Percentiles rank a stretch among this genome's conserved stretches.
Conservation (phyloP, 805 yeast genomes). For the Brettanomyces sp. region DNA sequence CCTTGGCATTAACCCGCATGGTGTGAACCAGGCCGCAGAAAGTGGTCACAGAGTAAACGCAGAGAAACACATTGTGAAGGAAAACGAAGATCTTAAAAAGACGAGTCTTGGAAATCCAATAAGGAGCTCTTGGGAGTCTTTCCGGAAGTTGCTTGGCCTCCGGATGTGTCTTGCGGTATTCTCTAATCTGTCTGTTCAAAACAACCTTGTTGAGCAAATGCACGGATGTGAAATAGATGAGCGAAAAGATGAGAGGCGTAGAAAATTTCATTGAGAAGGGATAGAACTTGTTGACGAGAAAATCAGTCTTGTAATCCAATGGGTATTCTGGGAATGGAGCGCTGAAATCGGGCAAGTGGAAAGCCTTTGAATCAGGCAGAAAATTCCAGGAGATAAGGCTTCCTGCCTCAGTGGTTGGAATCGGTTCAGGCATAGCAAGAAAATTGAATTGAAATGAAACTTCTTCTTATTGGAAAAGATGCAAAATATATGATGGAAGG, state of each 20-base stretch:
- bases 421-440: background rate
- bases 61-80: slow-evolving; percentile 50
- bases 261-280: slow-evolving; percentile 35
- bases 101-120: slow-evolving; percentile 32
- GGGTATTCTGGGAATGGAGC: slow-evolving; percentile 22
- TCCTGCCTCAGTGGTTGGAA: slow-evolving; percentile 1
- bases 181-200: slow-evolving; percentile 33
- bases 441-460: no score
- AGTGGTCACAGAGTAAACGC: slow-evolving; percentile 65
- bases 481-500: no score
- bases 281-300: slow-evolving; percentile 26
- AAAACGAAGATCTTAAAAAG: slow-evolving; percentile 47
- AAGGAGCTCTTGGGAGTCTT: slow-evolving; percentile 45
- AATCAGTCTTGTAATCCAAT: slow-evolving; percentile 9
- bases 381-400: slow-evolving; percentile 15
- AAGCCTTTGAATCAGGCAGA: slow-evolving; percentile 19
- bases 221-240: slow-evolving; percentile 48
- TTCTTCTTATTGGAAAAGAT: no score
- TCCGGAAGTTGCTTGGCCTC: slow-evolving; percentile 21
- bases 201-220: slow-evolving; percentile 43
- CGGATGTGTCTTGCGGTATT: slow-evolving; percentile 21
- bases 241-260: slow-evolving; percentile 49
- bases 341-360: slow-evolving; percentile 16
- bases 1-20: slow-evolving; percentile 29
- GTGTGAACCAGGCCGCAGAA: slow-evolving; percentile 54